Percentiles rank a stretch among this genome's conserved stretches.
Evolutionary conservation across 331 rosid genomes (phyloP).

Genomic region (Malus hybrid): DNA sequence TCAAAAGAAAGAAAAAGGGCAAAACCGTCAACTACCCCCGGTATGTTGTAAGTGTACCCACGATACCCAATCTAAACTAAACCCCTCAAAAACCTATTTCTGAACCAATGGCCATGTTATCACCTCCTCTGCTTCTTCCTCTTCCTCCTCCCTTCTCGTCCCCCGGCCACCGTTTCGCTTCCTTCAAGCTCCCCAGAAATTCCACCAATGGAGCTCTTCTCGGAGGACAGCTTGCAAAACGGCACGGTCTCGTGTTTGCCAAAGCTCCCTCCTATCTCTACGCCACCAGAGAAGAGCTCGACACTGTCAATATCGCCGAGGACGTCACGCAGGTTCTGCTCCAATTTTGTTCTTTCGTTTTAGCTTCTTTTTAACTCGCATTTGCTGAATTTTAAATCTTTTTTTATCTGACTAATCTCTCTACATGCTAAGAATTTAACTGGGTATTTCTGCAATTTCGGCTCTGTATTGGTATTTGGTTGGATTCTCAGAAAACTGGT

Average conservation of each 20-base stretch:
- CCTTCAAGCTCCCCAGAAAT: background rate
- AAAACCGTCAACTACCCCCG: too few species aligned
- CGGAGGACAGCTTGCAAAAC: background rate
- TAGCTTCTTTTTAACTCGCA: background rate
- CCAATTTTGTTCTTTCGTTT: background rate
- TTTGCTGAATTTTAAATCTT: background rate
- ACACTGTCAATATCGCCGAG: constrained; percentile 87
- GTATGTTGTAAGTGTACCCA: too few species aligned
- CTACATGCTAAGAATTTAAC: background rate
- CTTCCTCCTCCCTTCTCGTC: constrained; percentile 10
- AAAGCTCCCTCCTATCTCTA: constrained; percentile 16
- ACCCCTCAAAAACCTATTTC: background rate
- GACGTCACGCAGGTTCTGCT: constrained; percentile 77
- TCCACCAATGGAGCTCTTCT: constrained; percentile 3
- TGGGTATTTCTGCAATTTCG: background rate
- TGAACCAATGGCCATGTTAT: constrained; percentile 28
- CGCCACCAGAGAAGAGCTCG: constrained; percentile 46
- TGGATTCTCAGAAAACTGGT: background rate
- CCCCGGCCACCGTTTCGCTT: constrained; percentile 1
- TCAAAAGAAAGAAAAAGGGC: too few species aligned
- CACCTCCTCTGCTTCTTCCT: constrained; percentile 21
- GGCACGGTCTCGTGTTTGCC: constrained; percentile 6
- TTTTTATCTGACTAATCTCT: background rate
- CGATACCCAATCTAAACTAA: too few species aligned
- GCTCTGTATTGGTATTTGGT: background rate